Base-by-base conservation (phyloP, 306 rosid species). In the Dalbergia cochinchinensis region DNA sequence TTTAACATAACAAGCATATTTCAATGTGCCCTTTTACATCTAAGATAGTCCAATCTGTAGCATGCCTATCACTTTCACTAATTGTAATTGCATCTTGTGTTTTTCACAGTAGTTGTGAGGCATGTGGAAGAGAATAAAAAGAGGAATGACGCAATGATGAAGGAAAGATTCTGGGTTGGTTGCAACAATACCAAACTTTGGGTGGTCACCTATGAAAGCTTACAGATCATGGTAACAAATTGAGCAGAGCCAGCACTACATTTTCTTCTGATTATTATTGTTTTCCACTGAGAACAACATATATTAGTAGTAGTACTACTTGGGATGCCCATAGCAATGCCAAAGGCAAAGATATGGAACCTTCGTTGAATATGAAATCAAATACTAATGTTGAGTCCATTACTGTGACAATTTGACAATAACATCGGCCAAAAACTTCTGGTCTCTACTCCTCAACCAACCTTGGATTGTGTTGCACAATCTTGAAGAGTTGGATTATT, bases 401-500 rank as follows among this genome's bases (percentile, higher is more conserved):
- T 41, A 18, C 75, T 70, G 42, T 18, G 37, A 63, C 11, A 68
- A 34, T 19, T 18, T 33, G 18, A 10, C 14, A 42, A 76, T 19
- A 82, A 83, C 39, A 74, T 69, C 48, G 14, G 82, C 74, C 76
- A 59, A 54, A 81, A 39, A n/a, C 65, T 14, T 62, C 18, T 41
- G 45, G 2, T 31, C 20, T 34, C 73, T 42, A 53, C 47, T 61
- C 42, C 26, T 87, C 53, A 54, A 18, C 22, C 87, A 81, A 85
- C 81, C 68, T 70, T 58, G 79, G 85, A 76, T 63, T 71, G 80
- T 79, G 73, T 55, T 44, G 4, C 74, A 76, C 78, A 84, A 77
- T 70, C 75, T 62, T 80, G 26, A 72, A 80, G 74, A 44, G 83
- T 83, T 66, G 92, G 92, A 88, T 90, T 90, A 90, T 86, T 86